Evolutionary conservation across 768 basidiomycete species (phyloP), one percentile per base, ranked within the genome.

Genomic region (Trichaptum fuscoviolaceum): DNA sequence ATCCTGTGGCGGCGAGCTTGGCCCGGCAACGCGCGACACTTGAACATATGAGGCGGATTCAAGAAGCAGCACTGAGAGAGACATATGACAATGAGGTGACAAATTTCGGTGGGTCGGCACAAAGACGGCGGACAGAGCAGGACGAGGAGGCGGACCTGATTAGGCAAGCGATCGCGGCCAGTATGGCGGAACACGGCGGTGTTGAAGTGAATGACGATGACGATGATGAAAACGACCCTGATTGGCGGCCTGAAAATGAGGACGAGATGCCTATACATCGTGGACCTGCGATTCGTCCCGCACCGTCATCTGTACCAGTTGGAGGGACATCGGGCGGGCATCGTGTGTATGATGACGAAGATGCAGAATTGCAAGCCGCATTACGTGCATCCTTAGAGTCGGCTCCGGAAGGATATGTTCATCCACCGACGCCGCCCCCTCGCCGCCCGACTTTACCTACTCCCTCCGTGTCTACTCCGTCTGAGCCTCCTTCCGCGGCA

Each of bases 291-390:
- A 52, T 30, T n/a, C 35, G 34, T 30, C 23, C 70, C 35, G 27
- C 70, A 20, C 52, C 66, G 35, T 7, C 71, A 60, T 20, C 42
- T 20, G 42, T 12, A 52, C 42, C 2, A 12, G 15, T 12, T 12
- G 20, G 42, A 52, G 30, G 30, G 30, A 62, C 67, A 62, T 67
- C 36, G 68, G 70, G 67, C 4, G 64, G 63, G 30, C 67, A 82
- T 63, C 78, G 86, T 60, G 84, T 88, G 52, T 88, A 92, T 70
- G 94, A 95, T 68, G 94, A 96, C 69, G 94, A 95, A 63, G 94
- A 96, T 71, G 86, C 85, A 25, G 89, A 92, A 70, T 77, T 96
- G 60, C 95, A 96, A 76, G 94, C 93, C 12, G 95, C 95, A 5
- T 80, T 96, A 62, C 87, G 81, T 73, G 95, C 93, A 1, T 95